phyloP scores from a whole-genome alignment of 106 monocot genomes.

The Xerophyta viscosa region DNA sequence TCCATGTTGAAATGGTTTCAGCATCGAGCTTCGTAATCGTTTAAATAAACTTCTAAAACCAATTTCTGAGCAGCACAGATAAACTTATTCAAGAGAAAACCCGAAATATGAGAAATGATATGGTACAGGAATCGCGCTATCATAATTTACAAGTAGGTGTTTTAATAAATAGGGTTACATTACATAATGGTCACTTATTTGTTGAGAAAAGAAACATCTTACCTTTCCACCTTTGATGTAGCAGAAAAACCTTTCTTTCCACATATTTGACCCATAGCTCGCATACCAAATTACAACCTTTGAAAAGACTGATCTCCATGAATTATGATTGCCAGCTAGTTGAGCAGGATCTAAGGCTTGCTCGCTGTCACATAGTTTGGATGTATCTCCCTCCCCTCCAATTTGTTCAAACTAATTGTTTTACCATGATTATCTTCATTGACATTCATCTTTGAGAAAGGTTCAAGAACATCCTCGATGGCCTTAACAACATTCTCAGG shows the following conservation, averaged over 20 bases:
- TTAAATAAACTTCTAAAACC: background rate
- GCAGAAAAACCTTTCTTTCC: conserved; percentile 77
- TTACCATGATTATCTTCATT: conserved; percentile 25
- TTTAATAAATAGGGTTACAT: background rate
- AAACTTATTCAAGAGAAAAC: too few species aligned
- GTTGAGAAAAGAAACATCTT: conserved; percentile 8
- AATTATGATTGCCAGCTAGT: conserved; percentile 3
- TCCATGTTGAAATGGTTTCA: too few species aligned
- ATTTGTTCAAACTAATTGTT: conserved; percentile 1
- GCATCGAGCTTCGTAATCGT: too few species aligned
- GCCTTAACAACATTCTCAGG: conserved; percentile 9
- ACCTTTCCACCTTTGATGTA: conserved; percentile 95
- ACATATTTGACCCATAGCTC: conserved; percentile 95
- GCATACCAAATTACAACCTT: conserved; percentile 88
- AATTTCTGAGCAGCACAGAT: background rate
- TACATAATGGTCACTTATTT: background rate
- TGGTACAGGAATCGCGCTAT: too few species aligned
- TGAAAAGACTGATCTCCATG: conserved; percentile 65
- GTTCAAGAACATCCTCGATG: conserved; percentile 19
- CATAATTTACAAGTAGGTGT: background rate
- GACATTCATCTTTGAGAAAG: conserved; percentile 51
- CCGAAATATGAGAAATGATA: too few species aligned
- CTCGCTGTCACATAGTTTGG: conserved; percentile 10
- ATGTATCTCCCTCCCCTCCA: background rate
- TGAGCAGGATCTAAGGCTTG: conserved; percentile 13